phyloP scores from a whole-genome alignment of 805 yeast species.

The Metschnikowia continentalis region DNA sequence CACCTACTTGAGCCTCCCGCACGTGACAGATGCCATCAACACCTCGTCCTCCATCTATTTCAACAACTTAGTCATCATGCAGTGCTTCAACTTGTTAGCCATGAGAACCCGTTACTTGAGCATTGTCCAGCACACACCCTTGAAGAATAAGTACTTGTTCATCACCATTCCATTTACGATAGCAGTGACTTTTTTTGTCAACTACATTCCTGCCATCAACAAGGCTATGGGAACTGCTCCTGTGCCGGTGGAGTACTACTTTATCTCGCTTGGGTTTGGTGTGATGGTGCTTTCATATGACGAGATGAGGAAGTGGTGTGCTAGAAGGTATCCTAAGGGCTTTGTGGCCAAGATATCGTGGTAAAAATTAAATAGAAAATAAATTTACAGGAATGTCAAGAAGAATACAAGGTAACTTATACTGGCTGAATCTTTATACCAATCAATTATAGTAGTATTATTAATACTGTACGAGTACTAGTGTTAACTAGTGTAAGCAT shows the following conservation, averaged over 20 bases:
- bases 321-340: conserved; percentile 36
- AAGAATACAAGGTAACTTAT: too few relatives aligned
- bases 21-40: conserved; percentile 21
- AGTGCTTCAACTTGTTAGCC: conserved; percentile 42
- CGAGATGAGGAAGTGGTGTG: conserved; percentile 37
- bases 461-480: too few relatives aligned
- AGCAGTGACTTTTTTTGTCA: conserved; percentile 38
- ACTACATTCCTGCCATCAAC: conserved; percentile 40
- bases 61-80: conserved; percentile 44
- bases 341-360: conserved; percentile 40
- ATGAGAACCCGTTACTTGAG: conserved; percentile 41
- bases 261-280: conserved; percentile 46
- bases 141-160: conserved; percentile 30
- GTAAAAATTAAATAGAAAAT: conserved; percentile 18
- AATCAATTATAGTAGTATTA: too few relatives aligned
- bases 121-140: conserved; percentile 40
- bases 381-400: background rate
- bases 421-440: too few relatives aligned
- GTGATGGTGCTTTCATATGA: conserved; percentile 36
- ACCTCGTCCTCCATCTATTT: conserved; percentile 45
- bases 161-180: conserved; percentile 34
- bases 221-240: conserved; percentile 29
- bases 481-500: too few relatives aligned
- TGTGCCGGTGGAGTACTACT: conserved; percentile 44
- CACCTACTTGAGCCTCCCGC: conserved; percentile 19